Percentiles rank a stretch among this genome's conserved stretches.
Evolutionary conservation across 768 basidiomycete species (phyloP).

Genomic region (Leccinum barrowsii): DNA sequence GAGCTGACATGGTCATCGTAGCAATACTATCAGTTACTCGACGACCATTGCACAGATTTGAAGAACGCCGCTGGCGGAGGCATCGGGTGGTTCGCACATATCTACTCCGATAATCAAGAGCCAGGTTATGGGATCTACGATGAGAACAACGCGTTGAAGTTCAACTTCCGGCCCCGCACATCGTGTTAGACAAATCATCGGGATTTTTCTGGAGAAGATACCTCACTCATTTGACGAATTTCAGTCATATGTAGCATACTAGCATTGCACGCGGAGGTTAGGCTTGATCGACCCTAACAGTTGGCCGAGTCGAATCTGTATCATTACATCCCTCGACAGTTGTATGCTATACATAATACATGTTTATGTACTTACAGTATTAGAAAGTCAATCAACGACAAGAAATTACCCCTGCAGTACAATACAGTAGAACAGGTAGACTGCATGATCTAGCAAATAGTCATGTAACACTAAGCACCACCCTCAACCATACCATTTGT

Average conservation of each 20-base stretch:
- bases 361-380: neutral
- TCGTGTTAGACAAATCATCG: conserved; percentile 42
- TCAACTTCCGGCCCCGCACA: conserved; percentile 61
- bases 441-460: conserved; percentile 1
- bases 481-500: conserved; percentile 68
- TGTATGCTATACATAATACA: neutral
- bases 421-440: conserved; percentile 9
- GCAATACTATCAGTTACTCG: conserved; percentile 61
- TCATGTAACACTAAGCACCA: neutral
- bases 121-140: conserved; percentile 73
- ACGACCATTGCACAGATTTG: conserved; percentile 58
- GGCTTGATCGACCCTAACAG: neutral
- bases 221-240: neutral
- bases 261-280: neutral
- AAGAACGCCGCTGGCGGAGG: conserved; percentile 59
- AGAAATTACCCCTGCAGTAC: conserved; percentile 17
- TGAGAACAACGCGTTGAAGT: conserved; percentile 48
- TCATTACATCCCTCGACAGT: neutral
- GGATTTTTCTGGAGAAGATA: neutral
- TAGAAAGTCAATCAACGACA: neutral
- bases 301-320: neutral
- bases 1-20: conserved; percentile 1
- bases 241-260: neutral
- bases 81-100: conserved; percentile 80
- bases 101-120: conserved; percentile 63